These are phyloP conservation scores for Gossypium longicalyx DNA, from an alignment of 345 rosid genomes.

Conservation along the genomic window DNA sequence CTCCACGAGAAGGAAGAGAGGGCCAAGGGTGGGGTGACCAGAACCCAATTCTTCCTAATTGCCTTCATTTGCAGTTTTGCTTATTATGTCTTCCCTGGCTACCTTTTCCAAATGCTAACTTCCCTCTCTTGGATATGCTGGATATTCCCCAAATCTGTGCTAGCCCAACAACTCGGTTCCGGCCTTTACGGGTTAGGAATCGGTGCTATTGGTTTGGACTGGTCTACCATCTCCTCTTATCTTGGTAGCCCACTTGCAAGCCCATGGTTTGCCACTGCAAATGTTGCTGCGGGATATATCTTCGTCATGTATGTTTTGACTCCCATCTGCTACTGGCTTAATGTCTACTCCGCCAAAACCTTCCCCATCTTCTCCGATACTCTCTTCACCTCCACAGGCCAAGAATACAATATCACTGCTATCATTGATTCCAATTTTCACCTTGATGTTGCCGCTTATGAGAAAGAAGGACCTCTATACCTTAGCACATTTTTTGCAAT, in stretches of 20 bases:
- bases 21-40: conserved; percentile 60
- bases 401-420: conserved; percentile 64
- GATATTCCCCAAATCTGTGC: conserved; percentile 62
- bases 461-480: conserved; percentile 74
- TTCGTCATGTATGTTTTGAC: conserved; percentile 69
- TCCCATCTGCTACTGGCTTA: conserved; percentile 72
- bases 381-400: conserved; percentile 63
- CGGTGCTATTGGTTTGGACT: conserved; percentile 69
- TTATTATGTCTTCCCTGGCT: conserved; percentile 84
- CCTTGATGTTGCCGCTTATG: conserved; percentile 68
- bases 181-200: conserved; percentile 92
- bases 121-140: conserved; percentile 96
- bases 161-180: conserved; percentile 90
- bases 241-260: conserved; percentile 98
- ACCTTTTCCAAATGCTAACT: conserved; percentile 77
- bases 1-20: conserved; percentile 86
- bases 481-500: conserved; percentile 83
- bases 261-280: conserved; percentile 99
- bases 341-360: conserved; percentile 72
- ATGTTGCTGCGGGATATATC: conserved; percentile 74
- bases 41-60: conserved; percentile 79
- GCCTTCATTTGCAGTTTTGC: conserved; percentile 86
- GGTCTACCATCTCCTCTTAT: conserved; percentile 93
- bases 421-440: conserved; percentile 72
- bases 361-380: conserved; percentile 80